Conservation (phyloP, 179 eudicot genomes). For the Camellia oleifera region DNA sequence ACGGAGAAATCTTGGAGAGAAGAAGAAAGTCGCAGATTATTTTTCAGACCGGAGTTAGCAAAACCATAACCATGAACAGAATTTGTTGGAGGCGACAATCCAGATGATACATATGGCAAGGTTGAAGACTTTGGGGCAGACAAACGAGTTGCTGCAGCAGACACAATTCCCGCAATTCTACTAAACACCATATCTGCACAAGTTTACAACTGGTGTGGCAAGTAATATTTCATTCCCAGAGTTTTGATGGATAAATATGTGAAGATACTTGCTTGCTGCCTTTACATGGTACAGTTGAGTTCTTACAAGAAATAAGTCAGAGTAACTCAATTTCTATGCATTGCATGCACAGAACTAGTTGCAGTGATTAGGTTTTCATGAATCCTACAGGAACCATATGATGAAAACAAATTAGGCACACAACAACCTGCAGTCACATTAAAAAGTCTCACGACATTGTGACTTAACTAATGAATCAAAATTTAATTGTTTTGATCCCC, state of each 20-base stretch:
- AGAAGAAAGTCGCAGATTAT: constrained; percentile 60
- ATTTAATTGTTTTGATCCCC: background rate
- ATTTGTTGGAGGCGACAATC: constrained; percentile 62
- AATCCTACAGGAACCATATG: constrained; percentile 16
- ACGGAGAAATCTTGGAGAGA: constrained; percentile 92
- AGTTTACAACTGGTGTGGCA: background rate
- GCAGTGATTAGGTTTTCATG: background rate
- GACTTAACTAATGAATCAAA: background rate
- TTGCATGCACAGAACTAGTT: background rate
- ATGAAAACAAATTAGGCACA: background rate
- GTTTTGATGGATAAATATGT: background rate
- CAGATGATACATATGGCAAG: constrained; percentile 49
- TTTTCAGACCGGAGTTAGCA: constrained; percentile 41
- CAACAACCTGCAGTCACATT: background rate
- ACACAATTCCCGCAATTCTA: constrained; percentile 53
- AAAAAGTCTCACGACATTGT: background rate
- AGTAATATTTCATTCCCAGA: background rate
- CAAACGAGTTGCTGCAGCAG: constrained; percentile 44
- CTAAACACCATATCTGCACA: constrained; percentile 48
- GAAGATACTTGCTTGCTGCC: background rate
- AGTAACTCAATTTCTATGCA: background rate
- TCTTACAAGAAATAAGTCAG: background rate
- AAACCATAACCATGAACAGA: constrained; percentile 40
- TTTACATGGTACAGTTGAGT: background rate
- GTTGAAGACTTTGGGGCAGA: constrained; percentile 51